These are phyloP conservation scores for Phanerodontia chrysosporium DNA, from an alignment of 768 basidiomycete genomes.

Conservation along the genomic window DNA sequence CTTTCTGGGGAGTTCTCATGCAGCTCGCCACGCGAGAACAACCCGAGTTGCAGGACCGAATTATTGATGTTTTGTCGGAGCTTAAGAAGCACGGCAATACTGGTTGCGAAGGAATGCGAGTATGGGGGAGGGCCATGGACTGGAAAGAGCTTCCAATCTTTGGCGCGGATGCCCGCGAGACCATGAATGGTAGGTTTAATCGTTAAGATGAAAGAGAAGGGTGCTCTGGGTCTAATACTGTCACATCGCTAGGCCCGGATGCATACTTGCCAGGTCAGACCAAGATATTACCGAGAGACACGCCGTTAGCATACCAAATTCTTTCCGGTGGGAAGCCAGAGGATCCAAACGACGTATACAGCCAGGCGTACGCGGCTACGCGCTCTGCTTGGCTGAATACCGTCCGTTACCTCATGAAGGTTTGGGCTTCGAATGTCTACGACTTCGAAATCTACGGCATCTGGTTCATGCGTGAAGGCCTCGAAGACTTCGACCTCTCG, in stretches of 20 bases:
- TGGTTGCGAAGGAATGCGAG: conserved; percentile 5
- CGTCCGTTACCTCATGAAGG: conserved; percentile 7
- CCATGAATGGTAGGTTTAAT: conserved; percentile 4
- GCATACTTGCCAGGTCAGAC: neutral
- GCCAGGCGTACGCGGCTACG: neutral
- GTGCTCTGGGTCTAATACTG: neutral
- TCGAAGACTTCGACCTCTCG: conserved; percentile 10
- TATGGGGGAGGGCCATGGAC: neutral
- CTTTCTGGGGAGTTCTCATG: conserved; percentile 1
- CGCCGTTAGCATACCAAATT: neutral
- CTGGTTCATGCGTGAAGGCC: conserved; percentile 6
- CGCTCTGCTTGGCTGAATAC: conserved; percentile 10
- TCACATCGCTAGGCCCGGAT: neutral
- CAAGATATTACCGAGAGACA: neutral
- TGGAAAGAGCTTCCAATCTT: conserved; percentile 8
- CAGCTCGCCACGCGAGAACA: neutral
- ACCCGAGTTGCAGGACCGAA: neutral
- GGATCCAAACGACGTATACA: neutral
- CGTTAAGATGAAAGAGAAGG: neutral
- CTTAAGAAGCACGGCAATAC: conserved; percentile 1
- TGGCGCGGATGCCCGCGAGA: conserved; percentile 3
- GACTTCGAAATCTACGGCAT: conserved; percentile 11
- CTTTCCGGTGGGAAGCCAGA: conserved; percentile 3
- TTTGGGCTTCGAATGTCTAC: conserved; percentile 9
- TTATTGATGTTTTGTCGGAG: neutral